These are phyloP conservation scores for Grosmannia serpens DNA, from an alignment of 2,329 filamentous ascomycete genomes.

Conservation along the genomic window DNA sequence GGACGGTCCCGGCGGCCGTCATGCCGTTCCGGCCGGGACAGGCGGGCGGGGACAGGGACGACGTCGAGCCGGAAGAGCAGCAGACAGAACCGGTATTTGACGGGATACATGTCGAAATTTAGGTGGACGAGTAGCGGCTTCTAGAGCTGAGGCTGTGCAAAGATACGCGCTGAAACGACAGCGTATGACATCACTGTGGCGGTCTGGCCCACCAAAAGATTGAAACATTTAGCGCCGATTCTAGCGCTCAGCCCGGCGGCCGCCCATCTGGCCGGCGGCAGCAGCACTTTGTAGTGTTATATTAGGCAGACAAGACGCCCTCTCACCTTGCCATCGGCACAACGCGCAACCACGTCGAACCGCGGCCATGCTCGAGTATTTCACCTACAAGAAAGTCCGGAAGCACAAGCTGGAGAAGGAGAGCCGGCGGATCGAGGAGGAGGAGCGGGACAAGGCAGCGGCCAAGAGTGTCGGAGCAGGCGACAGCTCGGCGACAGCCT, in stretches of 20 bases:
- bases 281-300: background rate
- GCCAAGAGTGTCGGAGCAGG: background rate
- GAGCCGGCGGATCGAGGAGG: slow-evolving; percentile 14
- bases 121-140: background rate
- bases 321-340: background rate
- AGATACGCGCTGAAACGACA: background rate
- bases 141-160: background rate
- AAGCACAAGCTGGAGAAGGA: slow-evolving; percentile 39
- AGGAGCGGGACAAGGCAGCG: slow-evolving; percentile 14
- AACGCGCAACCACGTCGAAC: background rate
- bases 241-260: background rate
- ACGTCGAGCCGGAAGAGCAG: slow-evolving; percentile 15
- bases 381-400: slow-evolving; percentile 51
- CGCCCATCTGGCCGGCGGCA: background rate
- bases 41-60: slow-evolving; percentile 7
- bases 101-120: too few relatives aligned
- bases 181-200: slow-evolving; percentile 6
- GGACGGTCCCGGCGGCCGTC: slow-evolving; percentile 2
- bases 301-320: too few relatives aligned
- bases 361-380: slow-evolving; percentile 47
- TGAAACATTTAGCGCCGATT: background rate
- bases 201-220: background rate
- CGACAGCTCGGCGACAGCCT: background rate
- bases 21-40: slow-evolving; percentile 14
- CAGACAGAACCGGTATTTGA: background rate